A percentile compares a stretch with the other conserved stretches of the same genome.
Conservation (phyloP, 2,329 filamentous ascomycete species). For the Ophiosphaerella herpotricha region DNA sequence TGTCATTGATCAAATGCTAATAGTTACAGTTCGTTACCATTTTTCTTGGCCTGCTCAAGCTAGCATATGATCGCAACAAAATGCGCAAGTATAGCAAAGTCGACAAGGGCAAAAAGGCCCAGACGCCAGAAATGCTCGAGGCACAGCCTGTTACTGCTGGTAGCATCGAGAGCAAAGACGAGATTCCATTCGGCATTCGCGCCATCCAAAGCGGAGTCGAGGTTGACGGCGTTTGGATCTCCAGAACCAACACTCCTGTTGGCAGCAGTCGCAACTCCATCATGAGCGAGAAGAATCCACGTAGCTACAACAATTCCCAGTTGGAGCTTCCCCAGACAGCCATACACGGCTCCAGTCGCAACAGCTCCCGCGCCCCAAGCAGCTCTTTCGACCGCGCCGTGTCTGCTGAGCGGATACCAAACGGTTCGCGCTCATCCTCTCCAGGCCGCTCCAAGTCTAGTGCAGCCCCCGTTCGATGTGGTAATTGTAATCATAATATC, state of each 20-base stretch:
- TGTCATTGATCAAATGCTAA: conserved; percentile 27
- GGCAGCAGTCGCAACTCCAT: conserved; percentile 44
- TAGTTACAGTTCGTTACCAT: conserved; percentile 64
- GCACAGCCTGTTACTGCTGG: conserved; percentile 60
- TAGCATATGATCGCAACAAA: conserved; percentile 54
- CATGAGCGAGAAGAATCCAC: conserved; percentile 34
- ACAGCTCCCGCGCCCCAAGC: conserved; percentile 41
- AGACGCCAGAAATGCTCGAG: conserved; percentile 67
- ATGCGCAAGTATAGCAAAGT: conserved; percentile 50
- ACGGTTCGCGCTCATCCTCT: conserved; percentile 39
- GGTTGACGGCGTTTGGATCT: conserved; percentile 75
- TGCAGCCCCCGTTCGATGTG: conserved; percentile 42
- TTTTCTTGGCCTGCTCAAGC: conserved; percentile 67
- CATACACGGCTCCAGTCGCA: conserved; percentile 38
- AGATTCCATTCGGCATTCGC: conserved; percentile 83
- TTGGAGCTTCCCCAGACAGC: conserved; percentile 38
- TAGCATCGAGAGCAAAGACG: conserved; percentile 58
- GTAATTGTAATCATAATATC: conserved; percentile 34
- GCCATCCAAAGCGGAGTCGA: conserved; percentile 83
- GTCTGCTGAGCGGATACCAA: conserved; percentile 41
- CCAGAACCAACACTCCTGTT: conserved; percentile 50
- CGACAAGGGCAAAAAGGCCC: conserved; percentile 40
- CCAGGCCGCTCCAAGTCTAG: conserved; percentile 35
- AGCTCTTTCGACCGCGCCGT: conserved; percentile 45
- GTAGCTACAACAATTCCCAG: conserved; percentile 38